Evolutionary conservation across 106 monocot genomes (phyloP), one percentile per base, ranked within the genome.

Genomic region (Allium sativum): DNA sequence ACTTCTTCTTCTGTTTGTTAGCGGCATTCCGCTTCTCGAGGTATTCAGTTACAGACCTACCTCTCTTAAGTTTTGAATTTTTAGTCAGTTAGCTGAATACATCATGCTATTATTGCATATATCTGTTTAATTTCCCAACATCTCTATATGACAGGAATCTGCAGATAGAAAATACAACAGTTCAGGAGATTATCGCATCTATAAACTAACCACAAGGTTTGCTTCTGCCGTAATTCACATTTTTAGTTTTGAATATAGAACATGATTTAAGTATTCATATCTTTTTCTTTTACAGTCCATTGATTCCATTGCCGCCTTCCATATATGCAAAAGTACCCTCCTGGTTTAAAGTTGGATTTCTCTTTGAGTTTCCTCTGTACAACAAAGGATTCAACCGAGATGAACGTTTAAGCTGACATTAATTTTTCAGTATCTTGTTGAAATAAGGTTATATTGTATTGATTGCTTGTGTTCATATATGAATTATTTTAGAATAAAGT

Each of bases 1-100:
- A 19, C 16, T 91, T 2, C 70, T 98, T 67, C 91, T 98, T 70
- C 87, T 98, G 1, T 92, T 98, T 62, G 75, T 91, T 45, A 91
- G 91, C 44, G 96, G 96, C 52, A 85, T 98, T 42, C 96, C 96
- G 21, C 75, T 91, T 58, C 96, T 98, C 51, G 96, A 98, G 91
- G 96, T 98, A 59, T 53, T 58, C 31, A 31, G 5, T 31, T 31
- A 31, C 0, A 31, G 5, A 31, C 31, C 31, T 31, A 31, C 31
- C 31, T 3, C 31, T 31, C 31, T 31, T 31, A 31, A 31, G 31
- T 5, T 31, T 31, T 31, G 2, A 31, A 31, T 2, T 5, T 31
- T 31, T 31, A 31, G 5, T 31, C 31, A 31, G 31, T 31, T 31
- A 31, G 5, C 31, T 5, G 2, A 3, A 31, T 31, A 31, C 31